Conservation (phyloP, 2,329 filamentous ascomycete genomes). For the Hymenoscyphus albidus region DNA sequence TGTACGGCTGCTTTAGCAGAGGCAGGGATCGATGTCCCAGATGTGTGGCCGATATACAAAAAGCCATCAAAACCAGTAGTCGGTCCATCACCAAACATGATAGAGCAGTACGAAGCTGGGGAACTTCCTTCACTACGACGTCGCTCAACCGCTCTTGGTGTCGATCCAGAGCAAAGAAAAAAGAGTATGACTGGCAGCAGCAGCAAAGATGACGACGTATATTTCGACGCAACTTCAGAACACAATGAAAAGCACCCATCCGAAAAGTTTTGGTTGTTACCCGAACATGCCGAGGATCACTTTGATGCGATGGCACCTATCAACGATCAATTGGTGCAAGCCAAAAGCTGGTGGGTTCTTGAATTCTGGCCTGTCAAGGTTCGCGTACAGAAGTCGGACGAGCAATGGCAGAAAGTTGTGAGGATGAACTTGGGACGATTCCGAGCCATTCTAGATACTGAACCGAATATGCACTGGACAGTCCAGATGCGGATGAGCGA, state of each 20-base stretch:
- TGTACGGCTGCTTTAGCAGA: conserved; percentile 39
- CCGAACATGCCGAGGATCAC: conserved; percentile 42
- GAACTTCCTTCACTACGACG: conserved; percentile 34
- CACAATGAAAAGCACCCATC: conserved; percentile 23
- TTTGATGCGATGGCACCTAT: conserved; percentile 41
- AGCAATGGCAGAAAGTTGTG: conserved; percentile 38
- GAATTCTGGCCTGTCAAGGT: conserved; percentile 43
- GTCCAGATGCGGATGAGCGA: conserved; percentile 38
- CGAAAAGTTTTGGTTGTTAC: conserved; percentile 26
- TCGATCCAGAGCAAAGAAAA: conserved; percentile 18
- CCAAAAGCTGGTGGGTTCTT: conserved; percentile 42
- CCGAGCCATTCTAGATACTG: conserved; percentile 36
- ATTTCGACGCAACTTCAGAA: conserved; percentile 18
- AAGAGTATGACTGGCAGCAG: background rate
- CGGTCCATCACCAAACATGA: conserved; percentile 36
- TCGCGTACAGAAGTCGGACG: conserved; percentile 33
- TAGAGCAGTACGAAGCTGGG: conserved; percentile 37
- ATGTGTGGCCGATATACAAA: conserved; percentile 40
- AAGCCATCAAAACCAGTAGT: conserved; percentile 32
- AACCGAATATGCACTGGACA: conserved; percentile 44
- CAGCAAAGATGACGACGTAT: background rate
- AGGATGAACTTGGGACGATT: conserved; percentile 39
- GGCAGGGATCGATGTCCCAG: conserved; percentile 41
- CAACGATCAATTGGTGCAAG: conserved; percentile 39
- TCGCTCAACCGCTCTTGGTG: conserved; percentile 32